phyloP scores from a whole-genome alignment of 2,329 filamentous ascomycete genomes.

The Graphilbum ipis-grandicollis region DNA sequence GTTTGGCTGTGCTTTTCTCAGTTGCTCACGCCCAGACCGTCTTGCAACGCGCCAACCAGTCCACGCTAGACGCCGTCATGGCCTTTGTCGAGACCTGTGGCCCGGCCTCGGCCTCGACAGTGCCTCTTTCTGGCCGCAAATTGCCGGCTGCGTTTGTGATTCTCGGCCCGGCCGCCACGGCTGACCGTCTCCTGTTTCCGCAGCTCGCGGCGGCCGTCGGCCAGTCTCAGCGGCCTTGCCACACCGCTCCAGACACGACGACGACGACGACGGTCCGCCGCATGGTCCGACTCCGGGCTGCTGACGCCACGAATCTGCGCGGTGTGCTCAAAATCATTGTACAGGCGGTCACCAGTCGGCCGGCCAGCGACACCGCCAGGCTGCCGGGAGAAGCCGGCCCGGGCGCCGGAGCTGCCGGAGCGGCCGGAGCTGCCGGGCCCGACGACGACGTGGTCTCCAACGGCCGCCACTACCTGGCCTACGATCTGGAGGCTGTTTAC shows the following conservation, averaged over 20 bases:
- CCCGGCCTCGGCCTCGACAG: slow-evolving; percentile 7
- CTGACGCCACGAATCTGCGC: slow-evolving; percentile 59
- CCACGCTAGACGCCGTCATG: slow-evolving; percentile 40
- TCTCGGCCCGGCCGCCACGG: slow-evolving; percentile 62
- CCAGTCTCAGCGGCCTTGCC: neutral
- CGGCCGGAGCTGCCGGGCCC: too few species aligned
- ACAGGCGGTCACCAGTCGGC: slow-evolving; percentile 24
- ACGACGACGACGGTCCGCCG: slow-evolving; percentile 20
- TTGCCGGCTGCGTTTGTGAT: slow-evolving; percentile 57
- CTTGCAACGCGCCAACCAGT: slow-evolving; percentile 41
- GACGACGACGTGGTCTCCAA: neutral
- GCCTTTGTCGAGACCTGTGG: slow-evolving; percentile 37
- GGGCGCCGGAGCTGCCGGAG: too few species aligned
- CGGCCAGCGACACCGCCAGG: too few species aligned
- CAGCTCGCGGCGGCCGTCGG: slow-evolving; percentile 44
- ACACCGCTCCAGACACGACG: neutral
- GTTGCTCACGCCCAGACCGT: slow-evolving; percentile 23
- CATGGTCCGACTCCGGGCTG: slow-evolving; percentile 51
- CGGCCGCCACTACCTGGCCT: slow-evolving; percentile 52
- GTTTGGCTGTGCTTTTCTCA: too few species aligned
- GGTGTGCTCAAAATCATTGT: slow-evolving; percentile 57
- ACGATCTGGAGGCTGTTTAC: slow-evolving; percentile 57
- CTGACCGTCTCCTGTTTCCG: slow-evolving; percentile 54
- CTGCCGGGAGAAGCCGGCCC: too few species aligned
- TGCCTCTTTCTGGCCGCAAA: too few species aligned